A percentile compares a stretch with the other conserved stretches of the same genome.
These are phyloP conservation scores for Extremus antarcticus DNA, from an alignment of 495 filamentous ascomycete species.

Conservation along the genomic window DNA sequence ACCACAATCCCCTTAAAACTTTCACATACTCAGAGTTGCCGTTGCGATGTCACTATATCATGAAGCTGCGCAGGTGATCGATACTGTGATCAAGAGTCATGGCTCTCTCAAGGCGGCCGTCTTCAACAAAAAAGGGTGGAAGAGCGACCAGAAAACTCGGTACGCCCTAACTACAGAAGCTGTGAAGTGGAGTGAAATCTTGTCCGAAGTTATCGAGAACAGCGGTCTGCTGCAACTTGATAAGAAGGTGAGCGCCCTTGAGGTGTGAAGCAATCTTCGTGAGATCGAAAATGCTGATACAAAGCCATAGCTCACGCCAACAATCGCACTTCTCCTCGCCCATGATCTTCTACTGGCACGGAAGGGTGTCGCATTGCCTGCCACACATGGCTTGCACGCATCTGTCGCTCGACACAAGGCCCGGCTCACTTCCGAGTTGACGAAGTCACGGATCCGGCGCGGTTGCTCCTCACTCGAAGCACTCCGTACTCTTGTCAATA, in stretches of 20 bases:
- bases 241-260: constrained; percentile 60
- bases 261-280: too few relatives aligned
- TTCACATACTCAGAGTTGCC: neutral
- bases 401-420: constrained; percentile 72
- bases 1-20: neutral
- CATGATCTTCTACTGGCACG: constrained; percentile 81
- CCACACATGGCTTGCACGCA: constrained; percentile 61
- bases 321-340: constrained; percentile 66
- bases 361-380: constrained; percentile 64
- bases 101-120: constrained; percentile 76
- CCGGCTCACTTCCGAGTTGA: constrained; percentile 69
- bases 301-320: constrained; percentile 61
- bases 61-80: constrained; percentile 68
- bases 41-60: constrained; percentile 82
- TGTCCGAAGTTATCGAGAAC: constrained; percentile 64
- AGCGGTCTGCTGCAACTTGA: constrained; percentile 40
- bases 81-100: constrained; percentile 44
- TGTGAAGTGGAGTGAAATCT: constrained; percentile 75
- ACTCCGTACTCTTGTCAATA: constrained; percentile 47
- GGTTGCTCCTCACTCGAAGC: constrained; percentile 54
- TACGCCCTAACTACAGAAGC: constrained; percentile 78
- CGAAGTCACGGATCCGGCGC: constrained; percentile 59
- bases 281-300: too few relatives aligned
- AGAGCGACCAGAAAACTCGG: constrained; percentile 67
- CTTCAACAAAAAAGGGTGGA: constrained; percentile 57